These are phyloP conservation scores for Monosporascus sp. DNA, from an alignment of 2,329 filamentous ascomycete genomes.

Conservation along the genomic window DNA sequence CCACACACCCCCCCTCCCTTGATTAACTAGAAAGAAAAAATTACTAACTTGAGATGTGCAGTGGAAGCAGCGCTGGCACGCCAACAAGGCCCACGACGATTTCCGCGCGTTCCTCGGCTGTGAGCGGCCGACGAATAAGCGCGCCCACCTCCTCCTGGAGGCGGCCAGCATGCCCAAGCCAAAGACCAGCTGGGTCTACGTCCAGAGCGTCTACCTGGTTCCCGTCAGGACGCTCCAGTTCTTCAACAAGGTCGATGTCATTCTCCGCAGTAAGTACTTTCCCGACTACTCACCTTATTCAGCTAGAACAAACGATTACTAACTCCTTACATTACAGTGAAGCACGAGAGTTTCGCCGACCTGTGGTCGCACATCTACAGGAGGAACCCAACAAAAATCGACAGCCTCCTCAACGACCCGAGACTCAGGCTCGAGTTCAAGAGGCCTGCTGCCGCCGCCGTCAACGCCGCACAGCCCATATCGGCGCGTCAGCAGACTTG, in stretches of 20 bases:
- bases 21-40: too few relatives aligned
- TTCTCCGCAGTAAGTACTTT: conserved; percentile 1
- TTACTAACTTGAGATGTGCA: too few relatives aligned
- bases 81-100: not conserved
- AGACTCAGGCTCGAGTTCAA: not conserved
- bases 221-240: conserved; percentile 9
- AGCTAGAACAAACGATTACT: too few relatives aligned
- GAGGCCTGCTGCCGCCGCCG: too few relatives aligned
- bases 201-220: conserved; percentile 10
- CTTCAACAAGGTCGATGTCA: conserved; percentile 9
- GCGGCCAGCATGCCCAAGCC: conserved; percentile 14
- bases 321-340: not conserved
- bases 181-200: conserved; percentile 14
- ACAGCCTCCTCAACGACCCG: not conserved
- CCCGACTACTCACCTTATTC: too few relatives aligned
- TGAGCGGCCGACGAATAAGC: not conserved
- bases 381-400: not conserved
- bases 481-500: too few relatives aligned
- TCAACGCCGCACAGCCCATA: too few relatives aligned
- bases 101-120: not conserved
- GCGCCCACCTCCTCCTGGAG: not conserved
- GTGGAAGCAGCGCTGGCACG: not conserved
- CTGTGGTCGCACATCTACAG: not conserved
- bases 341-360: not conserved
- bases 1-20: too few relatives aligned